phyloP scores from a whole-genome alignment of 768 basidiomycete species.

The Lactarius hatsudake region DNA sequence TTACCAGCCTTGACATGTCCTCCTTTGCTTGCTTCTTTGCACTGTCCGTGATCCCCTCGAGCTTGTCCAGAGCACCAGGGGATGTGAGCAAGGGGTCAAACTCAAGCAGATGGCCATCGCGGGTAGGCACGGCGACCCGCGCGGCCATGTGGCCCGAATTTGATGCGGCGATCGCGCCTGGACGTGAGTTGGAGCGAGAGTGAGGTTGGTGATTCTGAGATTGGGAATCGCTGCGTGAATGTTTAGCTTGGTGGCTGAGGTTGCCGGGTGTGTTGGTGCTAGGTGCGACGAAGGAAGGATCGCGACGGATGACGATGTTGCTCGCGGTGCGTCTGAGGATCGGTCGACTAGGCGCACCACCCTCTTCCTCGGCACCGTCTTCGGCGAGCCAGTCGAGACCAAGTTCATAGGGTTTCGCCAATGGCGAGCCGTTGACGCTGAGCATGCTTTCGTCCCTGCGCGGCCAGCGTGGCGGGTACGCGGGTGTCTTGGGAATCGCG shows the following conservation, averaged over 20 bases:
- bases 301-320: conserved; percentile 59
- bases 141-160: conserved; percentile 43
- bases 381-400: conserved; percentile 59
- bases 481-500: conserved; percentile 54
- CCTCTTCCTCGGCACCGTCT: conserved; percentile 32
- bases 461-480: conserved; percentile 62
- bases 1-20: conserved; percentile 71
- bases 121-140: conserved; percentile 73
- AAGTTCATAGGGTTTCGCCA: conserved; percentile 73
- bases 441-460: conserved; percentile 75
- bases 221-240: conserved; percentile 47
- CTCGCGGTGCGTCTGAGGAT: conserved; percentile 43
- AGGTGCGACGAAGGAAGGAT: conserved; percentile 43
- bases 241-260: conserved; percentile 36
- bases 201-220: conserved; percentile 23
- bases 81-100: conserved; percentile 81
- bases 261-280: conserved; percentile 28
- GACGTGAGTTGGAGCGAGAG: conserved; percentile 29
- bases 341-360: conserved; percentile 26
- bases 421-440: conserved; percentile 78
- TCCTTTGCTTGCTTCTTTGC: conserved; percentile 80
- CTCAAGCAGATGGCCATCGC: conserved; percentile 77
- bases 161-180: conserved; percentile 15
- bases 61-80: conserved; percentile 65
- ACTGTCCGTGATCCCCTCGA: conserved; percentile 76